These are phyloP conservation scores for Berberis thunbergii DNA, from an alignment of 164 flowering plant genomes.

Conservation along the genomic window DNA sequence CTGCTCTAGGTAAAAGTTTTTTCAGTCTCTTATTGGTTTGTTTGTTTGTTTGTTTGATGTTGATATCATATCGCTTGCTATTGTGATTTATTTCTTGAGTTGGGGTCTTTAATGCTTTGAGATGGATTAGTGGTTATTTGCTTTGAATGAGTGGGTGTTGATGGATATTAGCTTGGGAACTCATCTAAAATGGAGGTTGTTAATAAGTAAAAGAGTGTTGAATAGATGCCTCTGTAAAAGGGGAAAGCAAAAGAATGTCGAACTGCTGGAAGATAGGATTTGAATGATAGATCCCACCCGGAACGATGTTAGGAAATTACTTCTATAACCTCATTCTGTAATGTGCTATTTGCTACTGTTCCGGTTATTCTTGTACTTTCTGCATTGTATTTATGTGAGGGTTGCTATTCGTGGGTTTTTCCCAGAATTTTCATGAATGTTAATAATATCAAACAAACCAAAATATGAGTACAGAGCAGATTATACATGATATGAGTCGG, in stretches of 20 bases:
- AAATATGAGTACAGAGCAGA: too few relatives aligned
- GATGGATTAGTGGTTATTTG: neutral
- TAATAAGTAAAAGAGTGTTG: neutral
- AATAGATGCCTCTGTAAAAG: conserved; percentile 2
- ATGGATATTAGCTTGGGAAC: neutral
- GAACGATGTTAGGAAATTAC: conserved; percentile 18
- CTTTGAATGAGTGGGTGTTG: neutral
- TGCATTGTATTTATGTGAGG: too few relatives aligned
- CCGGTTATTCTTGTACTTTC: too few relatives aligned
- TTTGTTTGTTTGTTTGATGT: neutral
- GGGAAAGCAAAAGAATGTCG: conserved; percentile 4
- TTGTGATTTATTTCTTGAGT: neutral
- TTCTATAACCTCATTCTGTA: conserved; percentile 22
- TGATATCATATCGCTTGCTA: neutral
- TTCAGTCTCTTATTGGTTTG: neutral
- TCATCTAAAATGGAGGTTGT: neutral
- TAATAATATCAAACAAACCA: neutral
- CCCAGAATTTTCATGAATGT: neutral
- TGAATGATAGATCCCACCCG: conserved; percentile 11
- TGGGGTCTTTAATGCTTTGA: conserved; percentile 3
- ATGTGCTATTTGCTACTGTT: neutral
- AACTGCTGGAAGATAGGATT: conserved; percentile 17
- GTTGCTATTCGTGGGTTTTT: too few relatives aligned
- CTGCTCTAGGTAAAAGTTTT: conserved; percentile 41
- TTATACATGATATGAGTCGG: too few relatives aligned